Base-by-base conservation (phyloP, 176 grass and related monocot species). In the Chrysopogon serrulatus region DNA sequence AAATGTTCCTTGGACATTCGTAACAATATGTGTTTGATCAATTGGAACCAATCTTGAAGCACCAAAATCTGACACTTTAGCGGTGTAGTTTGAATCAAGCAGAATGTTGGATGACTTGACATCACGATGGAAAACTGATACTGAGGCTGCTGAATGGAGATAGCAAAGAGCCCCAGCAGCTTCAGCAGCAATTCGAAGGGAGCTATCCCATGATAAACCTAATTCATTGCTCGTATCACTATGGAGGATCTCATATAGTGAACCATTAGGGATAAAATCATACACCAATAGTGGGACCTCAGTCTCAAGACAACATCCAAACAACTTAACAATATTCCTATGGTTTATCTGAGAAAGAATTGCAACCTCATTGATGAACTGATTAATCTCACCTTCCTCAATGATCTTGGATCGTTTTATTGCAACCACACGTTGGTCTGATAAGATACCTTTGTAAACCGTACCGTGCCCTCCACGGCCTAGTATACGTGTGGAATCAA, bases 331-430 rank as follows among this genome's bases (percentile, higher is more conserved):
- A 69, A 69, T 69, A 69, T 69, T 69, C 4, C 67, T 36, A 41
- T 69, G 67, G 24, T 69, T 69, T 69, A 69, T 69, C 5, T 69
- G 66, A 21, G 66, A 41, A 41, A 69, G 36, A 41, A 69, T 69
- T 69, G 67, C 67, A 69, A 69, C 67, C n/a, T 69, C 67, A 41
- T 69, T 69, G 12, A 69, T 69, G n/a, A 69, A 69, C 36, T 69
- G 67, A 69, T 41, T 69, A 13, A 69, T 69, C 21, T 69, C 67
- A 41, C n/a, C 36, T 41, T 69, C 67, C 67, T 69, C 67, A 26
- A 69, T 69, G 67, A 41, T 14, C 21, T 41, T 69, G 5, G 67
- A 69, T 5, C 36, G 41, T 69, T 69, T 69, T 69, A 69, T 69
- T 10, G 67, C 67, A 21, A 69, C 67, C 4, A 69, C 67, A 41